Evolutionary conservation across 768 basidiomycete species (phyloP).

Genomic region (Hygrophorus pudorinus): DNA sequence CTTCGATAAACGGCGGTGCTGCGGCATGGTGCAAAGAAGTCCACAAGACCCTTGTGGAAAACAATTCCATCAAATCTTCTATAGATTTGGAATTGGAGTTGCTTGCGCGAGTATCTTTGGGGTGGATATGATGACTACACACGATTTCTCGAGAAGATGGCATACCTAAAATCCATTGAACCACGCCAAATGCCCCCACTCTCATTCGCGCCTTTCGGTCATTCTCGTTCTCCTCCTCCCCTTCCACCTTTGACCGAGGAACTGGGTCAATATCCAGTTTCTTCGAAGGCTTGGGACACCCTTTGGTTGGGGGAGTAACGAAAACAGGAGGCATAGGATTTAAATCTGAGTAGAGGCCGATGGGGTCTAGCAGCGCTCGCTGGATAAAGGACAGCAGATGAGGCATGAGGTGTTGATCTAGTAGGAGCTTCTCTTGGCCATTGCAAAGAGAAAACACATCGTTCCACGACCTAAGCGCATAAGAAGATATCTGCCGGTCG

Average conservation of each 20-base stretch:
- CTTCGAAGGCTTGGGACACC: slow-evolving; percentile 15
- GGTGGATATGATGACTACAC: slow-evolving; percentile 11
- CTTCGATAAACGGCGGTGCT: slow-evolving; percentile 29
- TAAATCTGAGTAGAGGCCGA: slow-evolving; percentile 43
- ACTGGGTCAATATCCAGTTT: neutral
- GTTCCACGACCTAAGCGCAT: slow-evolving; percentile 48
- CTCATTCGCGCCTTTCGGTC: slow-evolving; percentile 65
- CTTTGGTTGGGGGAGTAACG: slow-evolving; percentile 17
- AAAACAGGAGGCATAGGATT: slow-evolving; percentile 51
- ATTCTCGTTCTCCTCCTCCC: slow-evolving; percentile 56
- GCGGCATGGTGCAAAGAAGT: slow-evolving; percentile 39
- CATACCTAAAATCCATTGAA: slow-evolving; percentile 57
- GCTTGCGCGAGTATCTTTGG: neutral
- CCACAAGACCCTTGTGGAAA: slow-evolving; percentile 49
- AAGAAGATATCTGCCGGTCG: slow-evolving; percentile 48
- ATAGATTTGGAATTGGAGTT: neutral
- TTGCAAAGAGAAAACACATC: slow-evolving; percentile 19
- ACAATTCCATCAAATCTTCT: slow-evolving; percentile 28
- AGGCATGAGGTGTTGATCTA: slow-evolving; percentile 21
- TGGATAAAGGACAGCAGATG: slow-evolving; percentile 43
- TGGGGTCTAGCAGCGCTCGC: slow-evolving; percentile 50
- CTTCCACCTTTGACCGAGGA: slow-evolving; percentile 37
- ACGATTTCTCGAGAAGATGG: slow-evolving; percentile 5
- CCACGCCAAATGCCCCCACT: slow-evolving; percentile 54
- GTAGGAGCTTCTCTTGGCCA: slow-evolving; percentile 16